These are phyloP conservation scores for Hamigera avellanea DNA, from an alignment of 495 filamentous ascomycete genomes.

Conservation along the genomic window DNA sequence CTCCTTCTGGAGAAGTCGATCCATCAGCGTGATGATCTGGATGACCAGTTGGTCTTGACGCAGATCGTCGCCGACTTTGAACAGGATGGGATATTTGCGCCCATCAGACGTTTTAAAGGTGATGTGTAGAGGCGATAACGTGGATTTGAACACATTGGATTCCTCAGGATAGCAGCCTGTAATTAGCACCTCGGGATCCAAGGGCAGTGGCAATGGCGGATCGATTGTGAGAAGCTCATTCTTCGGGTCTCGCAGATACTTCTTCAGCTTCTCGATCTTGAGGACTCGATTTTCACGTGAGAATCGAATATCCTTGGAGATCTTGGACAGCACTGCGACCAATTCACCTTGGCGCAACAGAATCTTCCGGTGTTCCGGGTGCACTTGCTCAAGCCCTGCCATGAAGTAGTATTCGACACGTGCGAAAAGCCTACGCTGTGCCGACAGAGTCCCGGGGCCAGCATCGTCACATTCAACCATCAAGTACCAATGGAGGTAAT, in stretches of 20 bases:
- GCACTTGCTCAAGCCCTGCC: constrained; percentile 53
- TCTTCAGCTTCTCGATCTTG: constrained; percentile 75
- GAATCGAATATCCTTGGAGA: constrained; percentile 80
- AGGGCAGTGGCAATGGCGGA: constrained; percentile 75
- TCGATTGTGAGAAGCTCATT: constrained; percentile 77
- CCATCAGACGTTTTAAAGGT: constrained; percentile 74
- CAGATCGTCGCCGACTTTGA: constrained; percentile 95
- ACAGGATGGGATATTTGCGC: constrained; percentile 77
- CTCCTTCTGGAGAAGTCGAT: constrained; percentile 87
- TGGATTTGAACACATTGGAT: constrained; percentile 89
- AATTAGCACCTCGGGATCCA: constrained; percentile 74
- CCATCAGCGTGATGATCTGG: constrained; percentile 97
- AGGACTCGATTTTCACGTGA: constrained; percentile 62
- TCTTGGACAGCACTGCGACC: constrained; percentile 72
- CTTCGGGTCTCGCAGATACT: constrained; percentile 73
- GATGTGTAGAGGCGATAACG: constrained; percentile 79
- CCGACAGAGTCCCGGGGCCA: constrained; percentile 53
- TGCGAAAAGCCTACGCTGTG: constrained; percentile 72
- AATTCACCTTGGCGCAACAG: constrained; percentile 84
- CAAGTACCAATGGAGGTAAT: constrained; percentile 95
- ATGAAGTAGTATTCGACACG: constrained; percentile 96
- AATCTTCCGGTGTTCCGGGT: constrained; percentile 56
- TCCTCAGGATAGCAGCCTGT: constrained; percentile 75
- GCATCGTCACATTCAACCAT: constrained; percentile 94
- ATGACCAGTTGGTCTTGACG: constrained; percentile 97